A percentile compares a stretch with the other conserved stretches of the same genome.
Conservation (phyloP, 495 filamentous ascomycete species). For the Staphylotrichum tortipilum region DNA sequence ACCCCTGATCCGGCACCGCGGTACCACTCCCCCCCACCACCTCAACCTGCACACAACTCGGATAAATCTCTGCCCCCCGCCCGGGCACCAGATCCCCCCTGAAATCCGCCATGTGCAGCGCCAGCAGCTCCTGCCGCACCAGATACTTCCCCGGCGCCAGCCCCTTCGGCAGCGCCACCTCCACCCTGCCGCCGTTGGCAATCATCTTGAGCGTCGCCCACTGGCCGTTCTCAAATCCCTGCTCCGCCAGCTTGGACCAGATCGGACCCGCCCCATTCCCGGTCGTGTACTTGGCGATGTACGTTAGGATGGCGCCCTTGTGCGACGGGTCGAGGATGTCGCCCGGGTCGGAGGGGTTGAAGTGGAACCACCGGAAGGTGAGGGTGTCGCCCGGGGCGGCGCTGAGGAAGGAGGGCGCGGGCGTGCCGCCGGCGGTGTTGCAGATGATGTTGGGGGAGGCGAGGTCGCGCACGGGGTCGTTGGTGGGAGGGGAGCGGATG, state of each 20-base stretch:
- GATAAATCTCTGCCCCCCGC: conserved; percentile 31
- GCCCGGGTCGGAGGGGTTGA: conserved; percentile 31
- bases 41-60: conserved; percentile 36
- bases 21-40: conserved; percentile 30
- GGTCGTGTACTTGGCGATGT: conserved; percentile 34
- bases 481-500: conserved; percentile 29
- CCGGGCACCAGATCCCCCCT: conserved; percentile 26
- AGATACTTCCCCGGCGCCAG: conserved; percentile 32
- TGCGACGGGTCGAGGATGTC: conserved; percentile 37
- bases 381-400: conserved; percentile 33
- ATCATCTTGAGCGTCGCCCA: conserved; percentile 38
- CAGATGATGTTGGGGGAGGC: conserved; percentile 30
- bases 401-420: conserved; percentile 25
- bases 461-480: conserved; percentile 30
- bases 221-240: conserved; percentile 22
- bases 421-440: conserved; percentile 29
- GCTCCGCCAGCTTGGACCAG: conserved; percentile 45
- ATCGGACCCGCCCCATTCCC: conserved; percentile 26
- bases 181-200: conserved; percentile 38
- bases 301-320: conserved; percentile 39
- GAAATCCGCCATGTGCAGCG: conserved; percentile 31
- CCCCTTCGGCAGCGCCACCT: conserved; percentile 26
- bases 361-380: conserved; percentile 39
- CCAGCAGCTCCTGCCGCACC: conserved; percentile 32
- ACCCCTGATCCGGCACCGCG: conserved; percentile 17